Conservation (phyloP, 768 basidiomycete species). For the Suillus fuscotomentosus region DNA sequence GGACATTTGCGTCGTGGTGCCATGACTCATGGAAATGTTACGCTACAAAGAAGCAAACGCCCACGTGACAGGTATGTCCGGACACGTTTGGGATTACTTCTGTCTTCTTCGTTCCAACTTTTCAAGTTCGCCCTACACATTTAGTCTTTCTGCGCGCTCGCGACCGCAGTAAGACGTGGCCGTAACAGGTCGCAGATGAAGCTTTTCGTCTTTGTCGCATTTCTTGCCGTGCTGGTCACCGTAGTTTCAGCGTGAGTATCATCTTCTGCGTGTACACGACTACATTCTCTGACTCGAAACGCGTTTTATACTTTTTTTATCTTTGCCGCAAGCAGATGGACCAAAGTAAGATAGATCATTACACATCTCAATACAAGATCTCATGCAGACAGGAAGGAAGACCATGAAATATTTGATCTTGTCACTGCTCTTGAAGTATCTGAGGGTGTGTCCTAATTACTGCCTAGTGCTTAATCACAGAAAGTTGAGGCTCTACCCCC, state of each 20-base stretch:
- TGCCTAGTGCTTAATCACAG: background rate
- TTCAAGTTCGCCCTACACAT: background rate
- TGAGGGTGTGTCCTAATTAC: slow-evolving; percentile 54
- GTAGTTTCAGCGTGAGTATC: slow-evolving; percentile 57
- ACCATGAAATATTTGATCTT: slow-evolving; percentile 95
- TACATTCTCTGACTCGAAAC: background rate
- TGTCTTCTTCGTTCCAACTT: background rate
- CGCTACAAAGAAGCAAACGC: background rate
- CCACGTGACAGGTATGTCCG: background rate
- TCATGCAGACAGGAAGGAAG: slow-evolving; percentile 53
- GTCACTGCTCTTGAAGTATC: slow-evolving; percentile 76
- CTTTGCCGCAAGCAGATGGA: slow-evolving; percentile 51
- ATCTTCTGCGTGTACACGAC: background rate
- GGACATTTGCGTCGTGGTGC: slow-evolving; percentile 65
- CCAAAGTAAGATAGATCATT: slow-evolving; percentile 46
- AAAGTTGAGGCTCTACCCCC: background rate
- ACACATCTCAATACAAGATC: background rate
- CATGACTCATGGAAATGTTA: slow-evolving; percentile 35
- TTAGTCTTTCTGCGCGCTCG: background rate
- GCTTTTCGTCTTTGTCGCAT: slow-evolving; percentile 41
- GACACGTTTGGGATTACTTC: too few species aligned
- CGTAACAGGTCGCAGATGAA: slow-evolving; percentile 43
- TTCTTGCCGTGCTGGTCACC: slow-evolving; percentile 53
- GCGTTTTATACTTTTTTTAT: background rate
- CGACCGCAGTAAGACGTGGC: background rate